phyloP scores from a whole-genome alignment of 208 protist species.

The Phytomonas francai region DNA sequence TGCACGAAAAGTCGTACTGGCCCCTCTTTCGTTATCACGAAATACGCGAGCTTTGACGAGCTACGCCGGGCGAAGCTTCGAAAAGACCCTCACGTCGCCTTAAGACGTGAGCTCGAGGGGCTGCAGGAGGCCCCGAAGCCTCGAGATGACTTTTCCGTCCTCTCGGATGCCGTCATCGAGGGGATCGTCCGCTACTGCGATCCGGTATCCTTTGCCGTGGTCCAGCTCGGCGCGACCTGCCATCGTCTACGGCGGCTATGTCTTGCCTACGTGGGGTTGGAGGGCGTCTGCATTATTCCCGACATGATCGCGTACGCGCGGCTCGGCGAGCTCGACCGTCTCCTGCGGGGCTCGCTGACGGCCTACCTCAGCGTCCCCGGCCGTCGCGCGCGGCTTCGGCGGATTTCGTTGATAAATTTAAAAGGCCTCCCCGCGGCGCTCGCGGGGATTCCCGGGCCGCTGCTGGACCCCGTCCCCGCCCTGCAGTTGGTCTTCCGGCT shows the following conservation, averaged over 20 bases:
- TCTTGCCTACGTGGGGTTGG: constrained; percentile 12
- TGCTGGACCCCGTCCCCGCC: constrained; percentile 17
- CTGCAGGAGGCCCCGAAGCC: constrained; percentile 27
- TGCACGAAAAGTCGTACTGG: not conserved
- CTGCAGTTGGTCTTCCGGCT: constrained; percentile 37
- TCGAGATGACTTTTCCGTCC: constrained; percentile 29
- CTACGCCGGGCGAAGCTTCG: not conserved
- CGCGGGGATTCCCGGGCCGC: constrained; percentile 8
- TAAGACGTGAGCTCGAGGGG: constrained; percentile 16
- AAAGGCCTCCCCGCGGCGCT: not conserved
- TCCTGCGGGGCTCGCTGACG: constrained; percentile 18
- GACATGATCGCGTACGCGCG: constrained; percentile 16
- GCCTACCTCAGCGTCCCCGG: constrained; percentile 25
- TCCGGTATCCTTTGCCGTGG: constrained; percentile 15
- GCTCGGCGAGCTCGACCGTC: constrained; percentile 10
- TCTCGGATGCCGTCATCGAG: constrained; percentile 27
- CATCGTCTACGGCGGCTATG: constrained; percentile 30
- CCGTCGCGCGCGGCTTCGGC: constrained; percentile 19
- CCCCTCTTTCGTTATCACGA: not conserved
- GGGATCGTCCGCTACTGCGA: constrained; percentile 32
- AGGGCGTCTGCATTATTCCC: constrained; percentile 37
- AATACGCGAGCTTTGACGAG: not conserved
- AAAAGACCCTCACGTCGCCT: constrained; percentile 8
- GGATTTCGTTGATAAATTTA: not conserved
- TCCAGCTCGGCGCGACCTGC: constrained; percentile 35